Percentiles rank a stretch among this genome's conserved stretches.
Evolutionary conservation across 768 basidiomycete genomes (phyloP).

Genomic region (Suillus luteus): DNA sequence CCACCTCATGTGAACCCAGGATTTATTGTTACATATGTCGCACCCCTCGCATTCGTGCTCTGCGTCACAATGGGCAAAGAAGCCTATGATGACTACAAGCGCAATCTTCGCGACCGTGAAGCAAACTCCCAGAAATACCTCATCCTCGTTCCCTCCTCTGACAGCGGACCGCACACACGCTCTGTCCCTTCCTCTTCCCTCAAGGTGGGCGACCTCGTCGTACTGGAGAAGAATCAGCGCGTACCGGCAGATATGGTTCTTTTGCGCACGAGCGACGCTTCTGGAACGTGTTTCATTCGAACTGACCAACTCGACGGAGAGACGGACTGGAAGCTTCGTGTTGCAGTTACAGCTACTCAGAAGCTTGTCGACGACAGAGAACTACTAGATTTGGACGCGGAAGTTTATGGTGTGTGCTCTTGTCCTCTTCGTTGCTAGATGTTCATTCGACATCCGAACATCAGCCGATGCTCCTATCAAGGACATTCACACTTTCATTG

Average conservation of each 20-base stretch:
- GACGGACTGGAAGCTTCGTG: conserved; percentile 97
- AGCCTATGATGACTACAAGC: conserved; percentile 97
- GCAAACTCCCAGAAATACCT: conserved; percentile 94
- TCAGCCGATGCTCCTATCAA: conserved; percentile 93
- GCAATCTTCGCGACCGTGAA: conserved; percentile 87
- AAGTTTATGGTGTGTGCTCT: conserved; percentile 73
- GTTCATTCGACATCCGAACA: conserved; percentile 11
- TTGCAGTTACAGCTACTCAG: conserved; percentile 85
- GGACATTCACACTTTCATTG: conserved; percentile 94
- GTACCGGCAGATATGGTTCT: conserved; percentile 95
- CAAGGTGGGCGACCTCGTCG: conserved; percentile 87
- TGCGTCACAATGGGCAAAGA: conserved; percentile 98
- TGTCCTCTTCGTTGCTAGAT: neutral
- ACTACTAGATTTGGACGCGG: conserved; percentile 70
- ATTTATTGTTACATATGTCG: conserved; percentile 94
- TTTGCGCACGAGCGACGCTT: conserved; percentile 82
- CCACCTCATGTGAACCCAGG: conserved; percentile 46
- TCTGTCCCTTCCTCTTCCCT: conserved; percentile 87
- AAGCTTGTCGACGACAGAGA: conserved; percentile 58
- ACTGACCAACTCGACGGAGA: conserved; percentile 99
- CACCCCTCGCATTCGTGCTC: conserved; percentile 94
- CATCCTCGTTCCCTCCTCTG: conserved; percentile 61
- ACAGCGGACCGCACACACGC: conserved; percentile 56
- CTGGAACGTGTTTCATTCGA: conserved; percentile 95
- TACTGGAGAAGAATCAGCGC: conserved; percentile 95